Evolutionary conservation across 306 rosid genomes (phyloP), one percentile per base, ranked within the genome.

Genomic region (Hippophae rhamnoides): DNA sequence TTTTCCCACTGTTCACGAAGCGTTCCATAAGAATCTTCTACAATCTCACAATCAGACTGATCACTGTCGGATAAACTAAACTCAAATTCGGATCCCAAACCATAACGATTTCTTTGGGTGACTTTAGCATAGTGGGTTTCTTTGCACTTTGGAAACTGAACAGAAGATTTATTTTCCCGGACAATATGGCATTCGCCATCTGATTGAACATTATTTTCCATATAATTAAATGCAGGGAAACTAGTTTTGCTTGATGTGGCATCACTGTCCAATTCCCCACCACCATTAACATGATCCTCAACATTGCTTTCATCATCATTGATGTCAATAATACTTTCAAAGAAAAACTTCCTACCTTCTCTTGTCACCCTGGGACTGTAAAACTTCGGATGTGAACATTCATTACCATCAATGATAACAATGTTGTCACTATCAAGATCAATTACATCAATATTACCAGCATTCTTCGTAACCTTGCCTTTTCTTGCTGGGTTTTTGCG

Each of bases 181-280:
- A 69, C 65, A 68, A 71, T 71, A 52, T 56, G 65, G 49, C 66
- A 56, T 51, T 78, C 79, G 52, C 74, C 87, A 44, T 79, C 79
- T 44, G 72, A 57, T 48, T 65, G 59, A 13, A 68, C 49, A 10
- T 66, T 70, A 62, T 63, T 65, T 52, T 25, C 57, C 72, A 25
- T 8, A n/a, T 55, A 40, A 18, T 67, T 67, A 62, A 77, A 62
- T 9, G 64, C 46, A 54, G 81, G 61, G 69, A 72, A 73, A 65
- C 26, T 48, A 68, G 71, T 68, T 75, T 75, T 78, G 74, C 78
- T 82, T 54, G 94, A 85, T 67, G 81, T 76, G 52, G 88, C 90
- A 72, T 93, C 99, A 12, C 95, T 84, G 70, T 86, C 95, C 63
- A 81, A 70, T 14, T 86, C 95, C 50, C 85, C 86, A 76, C 68